Evolutionary conservation across 768 basidiomycete species (phyloP).

Genomic region (Asterophora parasitica): DNA sequence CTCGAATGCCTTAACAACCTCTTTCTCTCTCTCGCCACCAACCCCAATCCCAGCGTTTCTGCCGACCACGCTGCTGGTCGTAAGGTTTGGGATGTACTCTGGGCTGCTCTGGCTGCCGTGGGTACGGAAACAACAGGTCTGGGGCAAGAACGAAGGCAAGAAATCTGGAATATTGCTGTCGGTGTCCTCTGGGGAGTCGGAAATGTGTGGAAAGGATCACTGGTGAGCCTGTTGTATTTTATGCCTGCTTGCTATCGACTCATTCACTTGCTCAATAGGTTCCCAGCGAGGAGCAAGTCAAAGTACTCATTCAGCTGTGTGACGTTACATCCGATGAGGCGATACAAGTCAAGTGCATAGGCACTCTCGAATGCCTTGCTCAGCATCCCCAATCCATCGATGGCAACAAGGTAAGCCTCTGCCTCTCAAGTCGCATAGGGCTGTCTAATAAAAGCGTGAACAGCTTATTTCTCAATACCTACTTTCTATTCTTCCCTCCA

Average conservation of each 20-base stretch:
- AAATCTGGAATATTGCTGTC: slow-evolving; percentile 75
- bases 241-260: background rate
- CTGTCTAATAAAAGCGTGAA: background rate
- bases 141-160: slow-evolving; percentile 64
- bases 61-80: slow-evolving; percentile 45
- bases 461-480: slow-evolving; percentile 65
- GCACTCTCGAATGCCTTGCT: slow-evolving; percentile 82
- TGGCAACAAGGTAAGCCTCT: slow-evolving; percentile 51
- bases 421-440: background rate
- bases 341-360: slow-evolving; percentile 74
- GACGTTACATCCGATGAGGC: slow-evolving; percentile 47
- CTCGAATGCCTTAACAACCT: slow-evolving; percentile 90
- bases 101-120: slow-evolving; percentile 55
- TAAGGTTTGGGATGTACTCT: slow-evolving; percentile 60
- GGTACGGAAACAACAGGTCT: slow-evolving; percentile 55
- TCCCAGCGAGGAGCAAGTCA: slow-evolving; percentile 56
- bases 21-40: slow-evolving; percentile 65
- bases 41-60: slow-evolving; percentile 35
- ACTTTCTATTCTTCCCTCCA: slow-evolving; percentile 54
- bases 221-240: slow-evolving; percentile 40
- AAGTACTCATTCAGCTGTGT: slow-evolving; percentile 63
- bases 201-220: slow-evolving; percentile 60
- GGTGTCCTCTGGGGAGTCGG: slow-evolving; percentile 91
- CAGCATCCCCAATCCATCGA: slow-evolving; percentile 59
- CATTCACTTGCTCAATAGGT: slow-evolving; percentile 28